Conservation (phyloP, 805 yeast species). For the Candida michaelii region DNA sequence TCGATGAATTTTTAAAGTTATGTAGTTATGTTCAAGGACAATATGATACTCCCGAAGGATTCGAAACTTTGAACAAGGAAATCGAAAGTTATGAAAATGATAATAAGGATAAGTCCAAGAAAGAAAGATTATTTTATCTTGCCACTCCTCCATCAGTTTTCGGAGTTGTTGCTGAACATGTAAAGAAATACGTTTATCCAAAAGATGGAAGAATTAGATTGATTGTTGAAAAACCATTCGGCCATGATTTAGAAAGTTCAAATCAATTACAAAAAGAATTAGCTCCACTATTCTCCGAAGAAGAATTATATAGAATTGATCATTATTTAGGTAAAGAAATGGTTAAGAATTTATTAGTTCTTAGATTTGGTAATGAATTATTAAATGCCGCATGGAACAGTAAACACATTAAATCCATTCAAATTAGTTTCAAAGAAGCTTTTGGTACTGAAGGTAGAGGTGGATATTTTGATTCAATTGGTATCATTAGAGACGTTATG, state of each 20-base stretch:
- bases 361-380: constrained; percentile 89
- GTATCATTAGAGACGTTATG: constrained; percentile 96
- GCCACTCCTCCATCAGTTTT: constrained; percentile 96
- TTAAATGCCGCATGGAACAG: constrained; percentile 88
- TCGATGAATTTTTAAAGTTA: constrained; percentile 64
- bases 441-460: constrained; percentile 99
- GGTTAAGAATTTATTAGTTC: constrained; percentile 88
- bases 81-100: constrained; percentile 61
- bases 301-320: constrained; percentile 92
- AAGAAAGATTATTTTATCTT: constrained; percentile 85
- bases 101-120: constrained; percentile 38
- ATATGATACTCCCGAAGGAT: constrained; percentile 82
- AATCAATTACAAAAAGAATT: constrained; percentile 73
- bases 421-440: constrained; percentile 94
- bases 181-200: constrained; percentile 69
- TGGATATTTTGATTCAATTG: constrained; percentile 93
- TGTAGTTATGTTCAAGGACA: constrained; percentile 72
- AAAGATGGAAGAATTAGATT: constrained; percentile 67
- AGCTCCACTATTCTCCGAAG: constrained; percentile 86
- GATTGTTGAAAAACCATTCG: constrained; percentile 96
- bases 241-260: constrained; percentile 81
- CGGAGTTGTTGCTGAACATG: constrained; percentile 69
- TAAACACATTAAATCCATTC: constrained; percentile 74
- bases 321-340: constrained; percentile 97
- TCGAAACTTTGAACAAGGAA: constrained; percentile 49